Percentiles rank a stretch among this genome's conserved stretches.
These are phyloP conservation scores for Fusarium avenaceum DNA, from an alignment of 2,329 filamentous ascomycete species.

Conservation along the genomic window DNA sequence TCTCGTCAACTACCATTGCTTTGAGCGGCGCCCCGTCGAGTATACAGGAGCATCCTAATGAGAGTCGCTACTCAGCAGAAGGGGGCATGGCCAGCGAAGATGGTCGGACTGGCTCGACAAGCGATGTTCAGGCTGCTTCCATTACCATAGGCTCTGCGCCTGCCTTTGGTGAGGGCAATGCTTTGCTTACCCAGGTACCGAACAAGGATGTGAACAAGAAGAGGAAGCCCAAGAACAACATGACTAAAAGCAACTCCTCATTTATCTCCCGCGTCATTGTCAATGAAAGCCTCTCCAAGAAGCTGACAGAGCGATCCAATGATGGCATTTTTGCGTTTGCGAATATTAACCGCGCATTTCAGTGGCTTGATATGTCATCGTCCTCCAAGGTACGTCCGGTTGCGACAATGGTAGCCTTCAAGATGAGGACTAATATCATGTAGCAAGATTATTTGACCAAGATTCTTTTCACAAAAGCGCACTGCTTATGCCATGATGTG, in stretches of 20 bases:
- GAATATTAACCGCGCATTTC: constrained; percentile 94
- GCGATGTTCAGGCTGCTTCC: constrained; percentile 60
- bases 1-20: constrained; percentile 65
- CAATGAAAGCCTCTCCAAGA: constrained; percentile 84
- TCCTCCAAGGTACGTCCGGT: constrained; percentile 69
- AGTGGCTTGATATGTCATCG: constrained; percentile 93
- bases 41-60: constrained; percentile 73
- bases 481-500: constrained; percentile 94
- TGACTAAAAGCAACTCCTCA: constrained; percentile 97
- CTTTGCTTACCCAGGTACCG: constrained; percentile 72
- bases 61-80: constrained; percentile 72
- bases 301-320: constrained; percentile 80
- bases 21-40: constrained; percentile 61
- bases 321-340: constrained; percentile 92
- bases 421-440: constrained; percentile 45
- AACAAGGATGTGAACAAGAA: constrained; percentile 83
- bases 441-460: constrained; percentile 93
- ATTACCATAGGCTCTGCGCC: constrained; percentile 65
- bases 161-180: constrained; percentile 89
- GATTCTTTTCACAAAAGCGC: constrained; percentile 95
- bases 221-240: constrained; percentile 97
- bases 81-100: constrained; percentile 70
- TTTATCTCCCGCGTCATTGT: constrained; percentile 98
- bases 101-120: constrained; percentile 66
- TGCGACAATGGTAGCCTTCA: background rate